A percentile compares a stretch with the other conserved stretches of the same genome.
phyloP scores from a whole-genome alignment of 805 yeast species.

The Lipomyces kockii region DNA sequence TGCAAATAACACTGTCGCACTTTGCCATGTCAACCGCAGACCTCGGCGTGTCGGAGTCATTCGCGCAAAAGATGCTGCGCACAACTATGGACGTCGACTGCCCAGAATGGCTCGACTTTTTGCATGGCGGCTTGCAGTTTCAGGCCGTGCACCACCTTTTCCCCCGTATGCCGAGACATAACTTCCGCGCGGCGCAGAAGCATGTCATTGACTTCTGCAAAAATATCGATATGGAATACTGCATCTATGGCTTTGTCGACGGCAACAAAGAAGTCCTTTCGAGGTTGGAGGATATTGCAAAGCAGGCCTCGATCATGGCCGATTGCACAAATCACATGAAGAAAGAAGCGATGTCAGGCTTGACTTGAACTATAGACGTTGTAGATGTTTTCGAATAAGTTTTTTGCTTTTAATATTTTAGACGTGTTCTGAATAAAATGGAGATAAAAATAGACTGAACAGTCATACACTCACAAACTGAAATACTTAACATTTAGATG shows the following conservation, averaged over 20 bases:
- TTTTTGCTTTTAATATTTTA: too few relatives aligned
- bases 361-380: too few relatives aligned
- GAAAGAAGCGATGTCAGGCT: conserved; percentile 48
- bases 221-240: conserved; percentile 74
- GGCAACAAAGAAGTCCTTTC: conserved; percentile 76
- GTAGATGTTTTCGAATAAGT: neutral
- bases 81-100: conserved; percentile 96
- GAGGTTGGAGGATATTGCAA: conserved; percentile 72
- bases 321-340: conserved; percentile 73
- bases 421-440: neutral
- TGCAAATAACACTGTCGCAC: conserved; percentile 85
- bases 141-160: conserved; percentile 90
- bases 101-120: conserved; percentile 87
- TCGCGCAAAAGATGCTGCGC: conserved; percentile 77
- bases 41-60: conserved; percentile 77
- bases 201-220: conserved; percentile 74
- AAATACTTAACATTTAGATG: too few relatives aligned
- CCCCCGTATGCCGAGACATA: conserved; percentile 88
- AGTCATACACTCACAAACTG: too few relatives aligned
- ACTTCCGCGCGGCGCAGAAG: conserved; percentile 75
- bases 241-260: conserved; percentile 79
- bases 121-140: conserved; percentile 91
- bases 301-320: conserved; percentile 74
- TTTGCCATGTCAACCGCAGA: conserved; percentile 94
- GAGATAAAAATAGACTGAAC: neutral